Evolutionary conservation across 225 moss, liverwort and hornwort genomes (phyloP).

Genomic region (Polytrichum formosum): DNA sequence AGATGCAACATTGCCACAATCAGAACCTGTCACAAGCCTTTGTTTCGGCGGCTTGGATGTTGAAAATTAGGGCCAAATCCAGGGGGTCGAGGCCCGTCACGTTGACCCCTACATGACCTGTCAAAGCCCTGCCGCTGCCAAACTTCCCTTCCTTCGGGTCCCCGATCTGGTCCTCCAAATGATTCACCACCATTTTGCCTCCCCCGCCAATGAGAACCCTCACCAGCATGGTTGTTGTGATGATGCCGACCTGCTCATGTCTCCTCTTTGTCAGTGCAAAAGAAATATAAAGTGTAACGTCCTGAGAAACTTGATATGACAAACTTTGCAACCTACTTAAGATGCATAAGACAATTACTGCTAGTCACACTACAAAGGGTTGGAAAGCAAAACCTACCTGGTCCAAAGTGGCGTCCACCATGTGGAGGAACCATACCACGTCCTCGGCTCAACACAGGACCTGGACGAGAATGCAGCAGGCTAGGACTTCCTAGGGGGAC

Average conservation of each 20-base stretch:
- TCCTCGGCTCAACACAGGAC: slow-evolving; percentile 38
- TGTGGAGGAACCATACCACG: slow-evolving; percentile 35
- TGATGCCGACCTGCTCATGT: slow-evolving; percentile 36
- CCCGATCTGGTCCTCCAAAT: slow-evolving; percentile 28
- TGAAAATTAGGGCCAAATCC: slow-evolving; percentile 56
- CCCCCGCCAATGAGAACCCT: slow-evolving; percentile 45
- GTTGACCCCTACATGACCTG: slow-evolving; percentile 60
- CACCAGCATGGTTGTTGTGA: slow-evolving; percentile 35
- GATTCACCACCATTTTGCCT: slow-evolving; percentile 27
- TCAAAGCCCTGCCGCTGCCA: slow-evolving; percentile 48
- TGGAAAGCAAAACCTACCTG: slow-evolving; percentile 23
- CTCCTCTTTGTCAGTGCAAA: slow-evolving; percentile 8
- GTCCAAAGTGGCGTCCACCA: slow-evolving; percentile 44
- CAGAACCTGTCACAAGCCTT: slow-evolving; percentile 35
- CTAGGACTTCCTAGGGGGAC: slow-evolving; percentile 41
- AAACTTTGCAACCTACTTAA: no score
- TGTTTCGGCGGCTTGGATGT: slow-evolving; percentile 53
- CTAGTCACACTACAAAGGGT: no score
- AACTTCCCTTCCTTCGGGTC: slow-evolving; percentile 46
- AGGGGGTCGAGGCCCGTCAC: slow-evolving; percentile 50
- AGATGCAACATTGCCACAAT: neutral
- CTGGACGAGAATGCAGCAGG: slow-evolving; percentile 47
- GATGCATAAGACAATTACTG: no score
- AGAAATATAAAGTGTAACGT: neutral
- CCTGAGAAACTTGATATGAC: no score